Conservation (phyloP, 1,284 basidiomycete genomes). For the Bondarzewia mesenterica region DNA sequence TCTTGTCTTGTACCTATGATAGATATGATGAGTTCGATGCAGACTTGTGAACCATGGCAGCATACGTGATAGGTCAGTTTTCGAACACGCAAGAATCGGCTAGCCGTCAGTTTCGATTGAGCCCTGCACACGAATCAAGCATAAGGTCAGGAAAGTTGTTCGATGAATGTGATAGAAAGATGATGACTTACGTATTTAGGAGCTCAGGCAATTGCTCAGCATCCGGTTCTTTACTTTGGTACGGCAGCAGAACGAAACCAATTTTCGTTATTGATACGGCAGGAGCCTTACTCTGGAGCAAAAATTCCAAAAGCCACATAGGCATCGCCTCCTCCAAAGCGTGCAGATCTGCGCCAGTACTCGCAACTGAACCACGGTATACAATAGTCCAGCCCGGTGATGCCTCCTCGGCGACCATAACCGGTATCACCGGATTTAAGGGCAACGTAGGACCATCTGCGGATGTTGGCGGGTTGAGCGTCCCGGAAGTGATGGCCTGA, state of each 20-base stretch:
- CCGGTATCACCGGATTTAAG: slow-evolving; percentile 55
- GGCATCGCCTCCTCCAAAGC: slow-evolving; percentile 77
- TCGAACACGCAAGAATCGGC: slow-evolving; percentile 74
- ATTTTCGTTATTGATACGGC: slow-evolving; percentile 56
- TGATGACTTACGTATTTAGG: slow-evolving; percentile 56
- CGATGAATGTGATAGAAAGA: slow-evolving; percentile 2
- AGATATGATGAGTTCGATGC: too few relatives aligned
- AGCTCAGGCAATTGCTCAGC: slow-evolving; percentile 64
- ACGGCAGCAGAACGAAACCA: slow-evolving; percentile 84
- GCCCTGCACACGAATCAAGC: slow-evolving; percentile 31
- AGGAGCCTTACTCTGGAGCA: slow-evolving; percentile 63
- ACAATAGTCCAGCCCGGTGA: slow-evolving; percentile 73
- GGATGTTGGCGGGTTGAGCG: slow-evolving; percentile 64
- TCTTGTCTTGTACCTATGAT: slow-evolving; percentile 75
- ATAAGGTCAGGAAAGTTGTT: slow-evolving; percentile 5
- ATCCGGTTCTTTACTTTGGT: slow-evolving; percentile 45
- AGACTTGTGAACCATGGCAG: slow-evolving; percentile 9
- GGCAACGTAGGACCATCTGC: slow-evolving; percentile 66
- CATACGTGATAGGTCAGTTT: slow-evolving; percentile 81
- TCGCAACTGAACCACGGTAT: slow-evolving; percentile 68
- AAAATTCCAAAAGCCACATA: slow-evolving; percentile 83
- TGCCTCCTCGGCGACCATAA: slow-evolving; percentile 82
- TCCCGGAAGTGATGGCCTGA: slow-evolving; percentile 59
- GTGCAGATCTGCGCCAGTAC: slow-evolving; percentile 56
- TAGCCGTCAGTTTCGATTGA: slow-evolving; percentile 85